Conservation (phyloP, 2,329 filamentous ascomycete species). For the Venturia nashicola region DNA sequence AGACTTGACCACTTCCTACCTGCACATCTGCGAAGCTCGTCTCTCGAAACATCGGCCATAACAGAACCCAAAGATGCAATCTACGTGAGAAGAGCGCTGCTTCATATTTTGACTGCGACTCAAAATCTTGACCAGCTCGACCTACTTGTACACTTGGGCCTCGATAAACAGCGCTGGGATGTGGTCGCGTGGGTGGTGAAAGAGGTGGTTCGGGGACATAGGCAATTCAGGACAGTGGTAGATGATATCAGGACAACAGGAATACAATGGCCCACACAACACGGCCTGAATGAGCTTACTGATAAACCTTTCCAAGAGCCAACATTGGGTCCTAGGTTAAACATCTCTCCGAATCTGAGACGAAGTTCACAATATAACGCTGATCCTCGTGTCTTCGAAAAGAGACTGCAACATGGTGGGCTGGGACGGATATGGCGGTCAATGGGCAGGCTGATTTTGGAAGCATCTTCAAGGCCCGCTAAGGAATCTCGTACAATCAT, state of each 20-base stretch:
- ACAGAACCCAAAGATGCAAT: not conserved
- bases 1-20: slow-evolving; percentile 1
- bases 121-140: slow-evolving; percentile 20
- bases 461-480: slow-evolving; percentile 17
- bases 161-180: slow-evolving; percentile 29
- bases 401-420: slow-evolving; percentile 20
- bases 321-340: not conserved
- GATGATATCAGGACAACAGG: not conserved
- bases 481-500: slow-evolving; percentile 20
- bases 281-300: not conserved
- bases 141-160: slow-evolving; percentile 27
- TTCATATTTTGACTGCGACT: not conserved
- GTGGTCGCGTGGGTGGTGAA: slow-evolving; percentile 27
- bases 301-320: not conserved
- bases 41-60: slow-evolving; percentile 17
- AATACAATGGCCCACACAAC: not conserved
- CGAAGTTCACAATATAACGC: not conserved
- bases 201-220: not conserved
- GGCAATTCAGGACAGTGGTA: not conserved
- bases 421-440: slow-evolving; percentile 35
- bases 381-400: slow-evolving; percentile 9
- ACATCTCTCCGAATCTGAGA: not conserved
- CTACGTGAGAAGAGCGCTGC: not conserved
- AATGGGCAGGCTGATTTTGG: slow-evolving; percentile 33
- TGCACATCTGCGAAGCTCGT: not conserved